phyloP scores from a whole-genome alignment of 2,329 filamentous ascomycete species.

The Exophiala sideris region DNA sequence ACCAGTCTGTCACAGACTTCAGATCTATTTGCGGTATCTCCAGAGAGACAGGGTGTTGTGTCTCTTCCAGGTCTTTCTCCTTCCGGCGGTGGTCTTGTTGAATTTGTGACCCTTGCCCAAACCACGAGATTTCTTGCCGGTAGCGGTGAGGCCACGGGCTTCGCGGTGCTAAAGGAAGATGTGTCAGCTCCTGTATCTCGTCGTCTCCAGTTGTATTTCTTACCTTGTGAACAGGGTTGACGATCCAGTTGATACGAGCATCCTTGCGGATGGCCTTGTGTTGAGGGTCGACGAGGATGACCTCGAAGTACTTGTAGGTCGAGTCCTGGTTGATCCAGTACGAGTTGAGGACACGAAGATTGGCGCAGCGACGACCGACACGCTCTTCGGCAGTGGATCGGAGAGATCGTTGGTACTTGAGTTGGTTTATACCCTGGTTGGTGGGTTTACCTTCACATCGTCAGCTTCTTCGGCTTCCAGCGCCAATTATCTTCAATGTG shows the following conservation, averaged over 20 bases:
- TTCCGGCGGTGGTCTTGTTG: slow-evolving; percentile 96
- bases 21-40: slow-evolving; percentile 73
- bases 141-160: slow-evolving; percentile 91
- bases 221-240: slow-evolving; percentile 96
- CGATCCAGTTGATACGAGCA: slow-evolving; percentile 99
- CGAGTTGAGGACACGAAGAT: slow-evolving; percentile 98
- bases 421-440: slow-evolving; percentile 99
- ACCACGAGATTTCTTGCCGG: slow-evolving; percentile 99
- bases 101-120: slow-evolving; percentile 98
- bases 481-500: slow-evolving; percentile 16
- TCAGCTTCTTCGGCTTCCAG: not conserved
- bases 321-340: slow-evolving; percentile 99
- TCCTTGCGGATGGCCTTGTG: slow-evolving; percentile 99
- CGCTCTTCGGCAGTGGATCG: slow-evolving; percentile 98
- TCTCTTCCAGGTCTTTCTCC: slow-evolving; percentile 99
- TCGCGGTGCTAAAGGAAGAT: slow-evolving; percentile 72
- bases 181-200: slow-evolving; percentile 4
- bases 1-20: not conserved
- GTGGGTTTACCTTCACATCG: slow-evolving; percentile 84
- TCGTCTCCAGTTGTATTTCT: slow-evolving; percentile 12
- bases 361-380: slow-evolving; percentile 98
- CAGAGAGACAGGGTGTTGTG: slow-evolving; percentile 99
- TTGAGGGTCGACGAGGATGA: slow-evolving; percentile 99
- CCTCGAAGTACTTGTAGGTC: slow-evolving; percentile 99
- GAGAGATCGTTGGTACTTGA: slow-evolving; percentile 99